phyloP scores from a whole-genome alignment of 2,329 filamentous ascomycete species.

The Cladorrhinum sp. region DNA sequence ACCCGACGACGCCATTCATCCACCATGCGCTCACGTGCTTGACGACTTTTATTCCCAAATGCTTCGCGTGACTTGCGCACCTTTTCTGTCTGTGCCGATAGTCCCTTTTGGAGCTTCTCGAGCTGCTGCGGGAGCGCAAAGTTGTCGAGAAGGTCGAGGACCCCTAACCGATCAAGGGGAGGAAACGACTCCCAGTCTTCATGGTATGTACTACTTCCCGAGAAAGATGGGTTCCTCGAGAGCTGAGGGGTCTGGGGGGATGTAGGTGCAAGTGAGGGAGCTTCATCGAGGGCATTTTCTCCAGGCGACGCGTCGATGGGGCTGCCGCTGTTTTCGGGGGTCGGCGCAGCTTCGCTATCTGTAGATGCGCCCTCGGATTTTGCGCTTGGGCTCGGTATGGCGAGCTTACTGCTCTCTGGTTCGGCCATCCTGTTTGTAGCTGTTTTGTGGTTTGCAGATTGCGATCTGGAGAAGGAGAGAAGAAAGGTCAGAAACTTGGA shows the following conservation, averaged over 20 bases:
- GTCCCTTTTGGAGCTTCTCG: conserved; percentile 81
- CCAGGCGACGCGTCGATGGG: conserved; percentile 45
- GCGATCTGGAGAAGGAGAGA: background rate
- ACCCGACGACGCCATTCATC: conserved; percentile 88
- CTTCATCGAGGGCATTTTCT: conserved; percentile 40
- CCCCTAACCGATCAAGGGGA: conserved; percentile 81
- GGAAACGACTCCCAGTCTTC: conserved; percentile 86
- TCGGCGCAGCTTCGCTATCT: conserved; percentile 44
- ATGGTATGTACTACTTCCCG: conserved; percentile 79
- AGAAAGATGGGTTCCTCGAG: conserved; percentile 77
- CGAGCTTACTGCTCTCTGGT: conserved; percentile 28
- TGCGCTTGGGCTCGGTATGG: conserved; percentile 37
- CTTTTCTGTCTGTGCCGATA: conserved; percentile 80
- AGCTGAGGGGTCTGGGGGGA: conserved; percentile 53
- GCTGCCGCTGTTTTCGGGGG: conserved; percentile 41
- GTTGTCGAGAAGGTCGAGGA: conserved; percentile 94
- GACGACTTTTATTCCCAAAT: conserved; percentile 69
- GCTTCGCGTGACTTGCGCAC: conserved; percentile 79
- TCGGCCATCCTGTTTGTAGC: conserved; percentile 44
- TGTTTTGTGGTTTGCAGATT: conserved; percentile 27
- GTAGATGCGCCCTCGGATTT: no score
- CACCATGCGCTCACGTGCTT: conserved; percentile 84
- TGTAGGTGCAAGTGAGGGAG: conserved; percentile 49
- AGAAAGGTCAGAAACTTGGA: background rate
- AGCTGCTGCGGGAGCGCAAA: conserved; percentile 85